A percentile compares a stretch with the other conserved stretches of the same genome.
Evolutionary conservation across 768 basidiomycete genomes (phyloP).

Genomic region (Lepiota venenata): DNA sequence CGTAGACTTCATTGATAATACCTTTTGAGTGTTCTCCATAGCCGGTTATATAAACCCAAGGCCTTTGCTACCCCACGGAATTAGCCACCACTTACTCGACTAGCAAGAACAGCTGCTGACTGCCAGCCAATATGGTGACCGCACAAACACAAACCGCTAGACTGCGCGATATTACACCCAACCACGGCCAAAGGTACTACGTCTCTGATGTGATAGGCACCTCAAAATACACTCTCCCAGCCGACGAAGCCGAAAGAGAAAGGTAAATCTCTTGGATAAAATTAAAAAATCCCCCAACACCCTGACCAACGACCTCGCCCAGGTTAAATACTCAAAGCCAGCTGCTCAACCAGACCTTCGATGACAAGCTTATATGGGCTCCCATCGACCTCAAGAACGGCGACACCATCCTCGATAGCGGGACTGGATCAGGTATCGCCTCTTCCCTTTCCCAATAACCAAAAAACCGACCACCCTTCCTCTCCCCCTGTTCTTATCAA

Average conservation of each 20-base stretch:
- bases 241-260: conserved; percentile 4
- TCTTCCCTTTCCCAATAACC: neutral
- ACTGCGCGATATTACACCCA: neutral
- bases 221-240: neutral
- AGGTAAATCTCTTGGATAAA: neutral
- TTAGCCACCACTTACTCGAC: too few species aligned
- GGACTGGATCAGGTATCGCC: conserved; percentile 16
- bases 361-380: conserved; percentile 13
- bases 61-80: too few species aligned
- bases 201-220: neutral
- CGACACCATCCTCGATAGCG: conserved; percentile 17
- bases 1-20: too few species aligned
- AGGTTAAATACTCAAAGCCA: conserved; percentile 14
- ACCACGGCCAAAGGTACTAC: neutral
- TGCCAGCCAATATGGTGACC: too few species aligned
- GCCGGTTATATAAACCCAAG: too few species aligned
- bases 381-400: conserved; percentile 12
- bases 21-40: too few species aligned
- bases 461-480: neutral
- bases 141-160: too few species aligned
- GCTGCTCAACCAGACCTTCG: conserved; percentile 11
- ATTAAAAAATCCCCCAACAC: neutral
- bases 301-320: neutral
- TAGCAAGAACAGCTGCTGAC: too few species aligned
- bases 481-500: neutral